Evolutionary conservation across 2,329 filamentous ascomycete species (phyloP).

Genomic region (Colletotrichum eremochloae): DNA sequence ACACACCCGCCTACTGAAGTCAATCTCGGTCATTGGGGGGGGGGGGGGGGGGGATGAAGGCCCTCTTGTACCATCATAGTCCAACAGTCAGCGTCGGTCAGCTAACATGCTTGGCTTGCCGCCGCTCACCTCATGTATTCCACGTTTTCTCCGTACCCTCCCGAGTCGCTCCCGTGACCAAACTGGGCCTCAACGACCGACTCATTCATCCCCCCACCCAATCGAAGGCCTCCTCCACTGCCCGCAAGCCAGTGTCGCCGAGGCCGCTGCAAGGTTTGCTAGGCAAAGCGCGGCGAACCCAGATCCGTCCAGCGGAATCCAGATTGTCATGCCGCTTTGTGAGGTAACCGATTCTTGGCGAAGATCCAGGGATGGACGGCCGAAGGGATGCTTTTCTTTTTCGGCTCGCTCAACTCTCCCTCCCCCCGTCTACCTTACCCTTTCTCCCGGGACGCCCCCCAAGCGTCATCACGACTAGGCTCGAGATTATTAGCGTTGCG

Average conservation of each 20-base stretch:
- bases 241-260: not conserved
- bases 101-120: not conserved
- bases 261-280: slow-evolving; percentile 12
- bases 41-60: too few relatives aligned
- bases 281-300: not conserved
- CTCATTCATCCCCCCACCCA: not conserved
- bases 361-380: not conserved
- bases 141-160: not conserved
- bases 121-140: not conserved
- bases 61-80: too few relatives aligned
- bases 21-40: not conserved
- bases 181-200: slow-evolving; percentile 14
- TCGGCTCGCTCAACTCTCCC: not conserved
- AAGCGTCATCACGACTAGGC: not conserved
- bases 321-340: not conserved
- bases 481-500: not conserved
- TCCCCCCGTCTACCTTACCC: not conserved
- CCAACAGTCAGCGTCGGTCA: not conserved
- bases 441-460: slow-evolving; percentile 5
- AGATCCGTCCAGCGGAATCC: slow-evolving; percentile 8
- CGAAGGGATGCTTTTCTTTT: not conserved
- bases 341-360: not conserved
- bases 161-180: not conserved
- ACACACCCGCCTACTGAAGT: not conserved
- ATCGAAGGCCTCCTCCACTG: not conserved